These are phyloP conservation scores for Tetracentron sinense DNA, from an alignment of 164 flowering plant genomes.

Conservation along the genomic window DNA sequence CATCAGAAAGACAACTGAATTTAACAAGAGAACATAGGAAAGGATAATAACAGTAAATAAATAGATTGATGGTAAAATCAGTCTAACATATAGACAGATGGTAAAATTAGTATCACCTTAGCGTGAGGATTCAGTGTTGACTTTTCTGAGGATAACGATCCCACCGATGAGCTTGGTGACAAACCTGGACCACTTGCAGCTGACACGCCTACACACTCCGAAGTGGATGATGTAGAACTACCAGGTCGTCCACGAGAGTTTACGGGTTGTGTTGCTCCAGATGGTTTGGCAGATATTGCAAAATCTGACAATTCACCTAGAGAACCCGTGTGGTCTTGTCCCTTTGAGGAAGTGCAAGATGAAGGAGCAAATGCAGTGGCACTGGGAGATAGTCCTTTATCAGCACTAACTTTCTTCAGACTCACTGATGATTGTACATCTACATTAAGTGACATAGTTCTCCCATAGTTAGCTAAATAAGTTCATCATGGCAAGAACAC, in stretches of 20 bases:
- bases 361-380: constrained; percentile 38
- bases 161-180: constrained; percentile 89
- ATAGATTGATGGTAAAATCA: background rate
- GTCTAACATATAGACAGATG: background rate
- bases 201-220: constrained; percentile 46
- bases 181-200: constrained; percentile 52
- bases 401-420: constrained; percentile 33
- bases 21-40: background rate
- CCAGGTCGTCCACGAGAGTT: constrained; percentile 46
- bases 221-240: constrained; percentile 66
- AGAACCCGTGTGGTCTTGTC: constrained; percentile 26
- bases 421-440: constrained; percentile 28
- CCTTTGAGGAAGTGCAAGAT: constrained; percentile 31
- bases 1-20: background rate
- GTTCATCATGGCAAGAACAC: background rate
- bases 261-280: constrained; percentile 31
- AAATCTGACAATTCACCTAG: constrained; percentile 28
- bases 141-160: constrained; percentile 86
- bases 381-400: constrained; percentile 38
- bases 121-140: constrained; percentile 92
- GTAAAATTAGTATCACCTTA: constrained; percentile 45
- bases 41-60: background rate
- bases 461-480: constrained; percentile 6
- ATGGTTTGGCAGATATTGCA: constrained; percentile 34
- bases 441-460: constrained; percentile 16